Base-by-base conservation (phyloP, 495 filamentous ascomycete species). In the Aspergillus biplanus region DNA sequence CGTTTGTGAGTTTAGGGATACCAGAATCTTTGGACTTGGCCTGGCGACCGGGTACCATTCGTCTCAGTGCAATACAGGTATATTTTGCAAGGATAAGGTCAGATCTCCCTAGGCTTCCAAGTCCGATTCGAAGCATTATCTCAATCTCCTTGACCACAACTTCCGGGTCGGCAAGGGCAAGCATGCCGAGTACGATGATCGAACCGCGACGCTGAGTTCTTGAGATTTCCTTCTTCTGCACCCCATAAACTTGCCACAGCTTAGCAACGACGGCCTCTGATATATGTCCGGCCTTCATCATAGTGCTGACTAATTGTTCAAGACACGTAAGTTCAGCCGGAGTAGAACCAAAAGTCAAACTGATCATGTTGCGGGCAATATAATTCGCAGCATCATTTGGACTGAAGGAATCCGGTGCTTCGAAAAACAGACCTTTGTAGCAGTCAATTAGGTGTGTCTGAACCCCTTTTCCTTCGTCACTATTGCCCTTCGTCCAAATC, bases 401-500 rank as follows among this genome's bases (percentile, higher is more conserved):
- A 27, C 79, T 90, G 76, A 97, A 97, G 35, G 85, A 85, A 54
- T 92, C 91, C 0, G 95, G 95, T 1, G 95, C 93, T 72, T 94
- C 90, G 67, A 99, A 98, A 77, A 97, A 99, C 7, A 99, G 82
- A 16, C 90, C 87, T 74, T 90, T 95, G 80, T 99, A 99, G 71
- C 92, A 96, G 65, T 98, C 96, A 62, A 99, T 97, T 16, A 99
- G 85, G 75, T 98, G 96, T 3, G 91, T 90, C 70, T 98, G 95
- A 3, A 99, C 93, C 49, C 95, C 95, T 75, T 99, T 99, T 59
- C 95, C 95, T 82, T 99, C 95, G 69, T 99, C 95, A 68, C 91
- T 97, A 76, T 97, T 98, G 56, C 94, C 95, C 77, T 99, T 99
- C 18, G 96, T 98, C 95, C 95, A 99, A 73, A 99, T 98, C 46